Conservation (phyloP, 768 basidiomycete genomes). For the Lactarius evosmus region DNA sequence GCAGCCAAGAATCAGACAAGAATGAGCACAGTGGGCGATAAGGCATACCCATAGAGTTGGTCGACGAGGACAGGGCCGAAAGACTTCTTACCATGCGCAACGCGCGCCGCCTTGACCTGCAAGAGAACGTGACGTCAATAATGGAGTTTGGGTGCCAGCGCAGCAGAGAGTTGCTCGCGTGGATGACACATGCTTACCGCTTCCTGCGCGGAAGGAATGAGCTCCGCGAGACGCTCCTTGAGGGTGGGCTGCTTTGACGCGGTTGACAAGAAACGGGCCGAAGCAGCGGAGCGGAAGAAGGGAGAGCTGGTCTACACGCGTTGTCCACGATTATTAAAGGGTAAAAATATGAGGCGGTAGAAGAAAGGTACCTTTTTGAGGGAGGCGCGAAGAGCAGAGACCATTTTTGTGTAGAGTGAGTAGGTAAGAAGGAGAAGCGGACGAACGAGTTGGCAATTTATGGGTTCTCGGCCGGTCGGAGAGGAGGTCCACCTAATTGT, state of each 20-base stretch:
- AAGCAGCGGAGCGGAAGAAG: conserved; percentile 44
- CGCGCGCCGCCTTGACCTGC: conserved; percentile 80
- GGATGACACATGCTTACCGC: conserved; percentile 43
- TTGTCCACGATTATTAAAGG: conserved; percentile 4
- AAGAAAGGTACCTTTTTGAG: conserved; percentile 37
- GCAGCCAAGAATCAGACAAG: conserved; percentile 18
- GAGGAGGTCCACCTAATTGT: conserved; percentile 1
- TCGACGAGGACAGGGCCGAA: conserved; percentile 91
- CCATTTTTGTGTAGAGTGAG: conserved; percentile 30
- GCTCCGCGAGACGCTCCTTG: conserved; percentile 89
- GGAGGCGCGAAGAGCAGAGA: conserved; percentile 36
- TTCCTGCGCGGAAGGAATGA: conserved; percentile 86
- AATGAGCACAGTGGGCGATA: conserved; percentile 2
- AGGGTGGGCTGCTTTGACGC: conserved; percentile 67
- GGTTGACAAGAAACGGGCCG: conserved; percentile 63
- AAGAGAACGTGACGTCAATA: conserved; percentile 22
- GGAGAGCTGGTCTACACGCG: conserved; percentile 45
- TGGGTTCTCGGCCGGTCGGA: neutral
- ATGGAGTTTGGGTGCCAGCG: neutral
- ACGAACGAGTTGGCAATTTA: neutral
- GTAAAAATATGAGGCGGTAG: conserved; percentile 29
- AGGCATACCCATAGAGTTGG: conserved; percentile 78
- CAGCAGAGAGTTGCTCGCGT: neutral
- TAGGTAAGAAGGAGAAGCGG: neutral
- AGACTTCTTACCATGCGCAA: conserved; percentile 85